Evolutionary conservation across 2,329 filamentous ascomycete genomes (phyloP).

Genomic region (Biscogniauxia sp.): DNA sequence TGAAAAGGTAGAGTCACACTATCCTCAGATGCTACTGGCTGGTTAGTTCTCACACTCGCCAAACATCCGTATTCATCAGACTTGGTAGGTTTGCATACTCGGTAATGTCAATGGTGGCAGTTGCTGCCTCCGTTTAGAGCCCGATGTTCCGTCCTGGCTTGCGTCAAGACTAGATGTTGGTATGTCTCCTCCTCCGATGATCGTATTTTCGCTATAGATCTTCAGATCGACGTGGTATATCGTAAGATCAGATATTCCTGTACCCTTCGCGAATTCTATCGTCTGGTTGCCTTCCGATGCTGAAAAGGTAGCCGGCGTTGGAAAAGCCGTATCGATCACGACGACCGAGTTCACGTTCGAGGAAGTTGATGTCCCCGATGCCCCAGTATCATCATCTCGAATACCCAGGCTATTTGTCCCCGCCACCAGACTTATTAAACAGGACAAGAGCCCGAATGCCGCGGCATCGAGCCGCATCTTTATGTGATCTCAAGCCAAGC

Average conservation of each 20-base stretch:
- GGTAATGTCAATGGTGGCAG: constrained; percentile 6
- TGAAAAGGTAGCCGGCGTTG: constrained; percentile 10
- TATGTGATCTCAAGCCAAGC: constrained; percentile 9
- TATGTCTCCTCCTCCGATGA: constrained; percentile 4
- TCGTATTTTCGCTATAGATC: constrained; percentile 2
- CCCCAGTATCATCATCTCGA: constrained; percentile 6
- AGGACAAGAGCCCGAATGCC: constrained; percentile 24
- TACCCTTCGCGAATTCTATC: constrained; percentile 4
- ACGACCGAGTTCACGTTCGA: constrained; percentile 11
- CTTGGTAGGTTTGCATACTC: constrained; percentile 6
- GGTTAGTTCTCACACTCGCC: background rate
- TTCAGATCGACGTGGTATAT: constrained; percentile 9
- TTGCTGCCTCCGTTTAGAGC: constrained; percentile 4
- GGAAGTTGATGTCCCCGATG: constrained; percentile 1
- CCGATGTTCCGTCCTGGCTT: background rate
- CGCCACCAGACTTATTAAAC: constrained; percentile 15
- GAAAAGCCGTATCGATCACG: background rate
- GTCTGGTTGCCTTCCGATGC: background rate
- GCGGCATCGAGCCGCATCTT: constrained; percentile 30
- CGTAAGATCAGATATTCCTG: constrained; percentile 8
- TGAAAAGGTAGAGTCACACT: constrained; percentile 12
- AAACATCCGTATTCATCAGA: background rate
- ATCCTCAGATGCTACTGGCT: constrained; percentile 5
- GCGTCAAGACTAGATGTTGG: background rate
- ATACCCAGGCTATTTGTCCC: constrained; percentile 4